Evolutionary conservation across 345 rosid species (phyloP).

Genomic region (Hibiscus tridactylites): DNA sequence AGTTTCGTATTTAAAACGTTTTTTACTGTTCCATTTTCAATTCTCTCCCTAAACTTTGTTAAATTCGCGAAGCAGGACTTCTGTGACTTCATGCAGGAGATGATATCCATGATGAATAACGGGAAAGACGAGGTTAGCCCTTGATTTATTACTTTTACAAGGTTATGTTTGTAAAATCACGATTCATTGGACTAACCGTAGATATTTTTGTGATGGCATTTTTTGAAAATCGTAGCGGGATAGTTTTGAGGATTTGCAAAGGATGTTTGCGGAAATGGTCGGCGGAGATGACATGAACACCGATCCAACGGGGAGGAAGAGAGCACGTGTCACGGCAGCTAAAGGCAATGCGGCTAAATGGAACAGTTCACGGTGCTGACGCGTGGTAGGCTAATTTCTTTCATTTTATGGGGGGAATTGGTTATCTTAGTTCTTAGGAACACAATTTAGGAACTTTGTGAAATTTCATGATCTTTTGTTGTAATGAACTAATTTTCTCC

Average conservation of each 20-base stretch:
- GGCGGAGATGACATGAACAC: slow-evolving; percentile 38
- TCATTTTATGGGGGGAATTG: neutral
- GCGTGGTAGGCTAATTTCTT: neutral
- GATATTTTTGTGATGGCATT: neutral
- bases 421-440: neutral
- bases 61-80: slow-evolving; percentile 42
- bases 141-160: neutral
- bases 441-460: neutral
- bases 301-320: slow-evolving; percentile 29
- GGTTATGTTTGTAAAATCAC: neutral
- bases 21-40: neutral
- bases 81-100: slow-evolving; percentile 82
- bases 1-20: neutral
- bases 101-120: slow-evolving; percentile 83
- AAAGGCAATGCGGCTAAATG: slow-evolving; percentile 37
- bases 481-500: neutral
- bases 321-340: slow-evolving; percentile 32
- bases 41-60: neutral
- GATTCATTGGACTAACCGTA: neutral
- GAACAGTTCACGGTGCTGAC: slow-evolving; percentile 23
- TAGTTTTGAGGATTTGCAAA: slow-evolving; percentile 80
- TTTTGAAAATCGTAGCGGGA: slow-evolving; percentile 37
- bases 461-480: neutral
- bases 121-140: slow-evolving; percentile 62
- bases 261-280: slow-evolving; percentile 81